Conservation (phyloP, 2,329 filamentous ascomycete genomes). For the Penicillium vulpinum region DNA sequence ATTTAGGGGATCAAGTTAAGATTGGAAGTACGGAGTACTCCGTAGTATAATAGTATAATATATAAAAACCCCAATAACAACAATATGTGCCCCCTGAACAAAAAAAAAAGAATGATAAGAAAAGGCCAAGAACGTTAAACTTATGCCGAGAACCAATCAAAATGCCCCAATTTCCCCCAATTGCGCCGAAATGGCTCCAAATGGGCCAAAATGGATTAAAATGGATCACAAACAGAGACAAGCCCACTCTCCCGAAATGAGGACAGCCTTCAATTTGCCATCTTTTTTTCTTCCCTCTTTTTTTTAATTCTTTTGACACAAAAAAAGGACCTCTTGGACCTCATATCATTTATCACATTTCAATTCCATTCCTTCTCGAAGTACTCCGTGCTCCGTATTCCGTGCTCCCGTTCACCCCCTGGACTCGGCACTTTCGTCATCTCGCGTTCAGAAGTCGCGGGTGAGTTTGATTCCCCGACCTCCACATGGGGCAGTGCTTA, state of each 20-base stretch:
- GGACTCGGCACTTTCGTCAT: constrained; percentile 11
- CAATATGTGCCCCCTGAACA: background rate
- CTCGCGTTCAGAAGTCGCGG: background rate
- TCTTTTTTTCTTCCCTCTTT: background rate
- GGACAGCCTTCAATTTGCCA: background rate
- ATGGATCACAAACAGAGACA: background rate
- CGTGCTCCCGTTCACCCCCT: too few species aligned
- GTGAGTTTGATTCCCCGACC: background rate
- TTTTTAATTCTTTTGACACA: background rate
- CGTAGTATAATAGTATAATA: background rate
- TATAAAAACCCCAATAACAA: background rate
- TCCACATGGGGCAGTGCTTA: constrained; percentile 9
- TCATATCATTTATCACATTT: background rate
- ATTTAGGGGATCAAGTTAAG: background rate
- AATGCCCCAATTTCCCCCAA: background rate
- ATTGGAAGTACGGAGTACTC: background rate
- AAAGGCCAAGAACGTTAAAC: background rate
- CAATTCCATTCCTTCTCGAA: constrained; percentile 1
- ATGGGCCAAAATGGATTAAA: background rate
- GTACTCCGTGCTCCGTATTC: too few species aligned
- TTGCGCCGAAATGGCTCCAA: too few species aligned
- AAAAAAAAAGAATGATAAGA: background rate
- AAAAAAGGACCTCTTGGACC: background rate
- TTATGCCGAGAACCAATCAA: constrained; percentile 5
- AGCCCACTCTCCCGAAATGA: background rate